phyloP scores from a whole-genome alignment of 202 grass and related monocot species.

The Hordeum pubiflorum region DNA sequence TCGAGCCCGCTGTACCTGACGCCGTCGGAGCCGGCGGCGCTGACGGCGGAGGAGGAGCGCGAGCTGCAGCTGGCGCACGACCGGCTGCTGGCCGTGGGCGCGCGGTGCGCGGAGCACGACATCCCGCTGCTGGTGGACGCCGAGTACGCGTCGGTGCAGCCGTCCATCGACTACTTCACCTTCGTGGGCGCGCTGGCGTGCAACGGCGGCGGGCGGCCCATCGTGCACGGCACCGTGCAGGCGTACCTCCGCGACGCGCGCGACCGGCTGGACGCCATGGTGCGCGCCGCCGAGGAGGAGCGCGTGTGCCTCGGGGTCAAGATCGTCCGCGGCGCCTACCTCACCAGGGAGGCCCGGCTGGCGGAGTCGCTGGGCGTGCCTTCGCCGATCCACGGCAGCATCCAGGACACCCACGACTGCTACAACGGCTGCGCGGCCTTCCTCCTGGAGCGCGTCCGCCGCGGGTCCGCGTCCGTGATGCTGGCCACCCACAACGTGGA shows the following conservation, averaged over 20 bases:
- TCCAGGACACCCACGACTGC: conserved; percentile 77
- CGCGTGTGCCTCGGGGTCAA: conserved; percentile 65
- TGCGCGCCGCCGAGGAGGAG: conserved; percentile 28
- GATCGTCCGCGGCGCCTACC: conserved; percentile 83
- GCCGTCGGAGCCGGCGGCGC: conserved; percentile 32
- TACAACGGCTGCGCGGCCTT: conserved; percentile 77
- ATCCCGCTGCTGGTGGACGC: conserved; percentile 74
- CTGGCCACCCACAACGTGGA: conserved; percentile 85
- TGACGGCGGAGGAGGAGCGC: conserved; percentile 50
- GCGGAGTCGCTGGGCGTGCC: conserved; percentile 50
- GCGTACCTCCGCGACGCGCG: conserved; percentile 73
- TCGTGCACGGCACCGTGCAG: conserved; percentile 75
- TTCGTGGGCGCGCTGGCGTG: conserved; percentile 43
- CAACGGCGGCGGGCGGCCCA: conserved; percentile 38
- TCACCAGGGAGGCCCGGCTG: conserved; percentile 53
- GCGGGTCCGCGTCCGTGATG: conserved; percentile 41
- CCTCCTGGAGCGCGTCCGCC: conserved; percentile 62
- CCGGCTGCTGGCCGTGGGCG: conserved; percentile 44
- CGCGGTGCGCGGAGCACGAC: conserved; percentile 49
- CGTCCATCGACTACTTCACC: conserved; percentile 92
- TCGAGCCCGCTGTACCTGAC: conserved; percentile 80
- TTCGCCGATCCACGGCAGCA: conserved; percentile 61
- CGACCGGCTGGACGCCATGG: conserved; percentile 53
- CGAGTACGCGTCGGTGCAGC: conserved; percentile 85
- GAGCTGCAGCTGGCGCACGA: conserved; percentile 52